These are phyloP conservation scores for Candida dubliniensis DNA, from an alignment of 1,139 yeast species.

Conservation along the genomic window DNA sequence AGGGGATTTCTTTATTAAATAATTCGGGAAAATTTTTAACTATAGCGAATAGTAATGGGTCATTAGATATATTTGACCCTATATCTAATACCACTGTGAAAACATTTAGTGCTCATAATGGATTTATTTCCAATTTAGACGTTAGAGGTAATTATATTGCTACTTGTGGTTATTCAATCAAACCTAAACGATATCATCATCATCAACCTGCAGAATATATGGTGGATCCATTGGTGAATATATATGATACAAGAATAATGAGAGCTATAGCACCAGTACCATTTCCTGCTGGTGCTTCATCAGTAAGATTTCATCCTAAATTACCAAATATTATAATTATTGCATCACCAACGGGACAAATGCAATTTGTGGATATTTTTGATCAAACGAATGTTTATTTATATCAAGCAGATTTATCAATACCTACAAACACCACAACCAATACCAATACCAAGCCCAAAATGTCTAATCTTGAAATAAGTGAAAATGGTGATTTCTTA, in stretches of 20 bases:
- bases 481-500: constrained; percentile 80
- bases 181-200: constrained; percentile 34
- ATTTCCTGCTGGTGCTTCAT: constrained; percentile 88
- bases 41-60: constrained; percentile 67
- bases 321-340: constrained; percentile 76
- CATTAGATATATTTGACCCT: constrained; percentile 78
- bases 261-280: constrained; percentile 78
- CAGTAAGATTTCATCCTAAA: constrained; percentile 83
- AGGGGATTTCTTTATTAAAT: constrained; percentile 34
- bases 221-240: constrained; percentile 78
- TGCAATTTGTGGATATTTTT: constrained; percentile 80
- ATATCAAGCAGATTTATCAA: constrained; percentile 60
- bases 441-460: constrained; percentile 21
- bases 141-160: constrained; percentile 74
- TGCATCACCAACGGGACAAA: constrained; percentile 75
- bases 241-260: constrained; percentile 77
- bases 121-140: constrained; percentile 75
- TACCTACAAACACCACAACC: constrained; percentile 20
- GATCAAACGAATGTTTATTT: constrained; percentile 68
- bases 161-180: constrained; percentile 76
- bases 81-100: constrained; percentile 52
- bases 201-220: constrained; percentile 27
- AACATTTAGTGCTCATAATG: constrained; percentile 70
- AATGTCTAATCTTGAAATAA: constrained; percentile 60
- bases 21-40: constrained; percentile 48